These are phyloP conservation scores for Debaryomyces fabryi DNA, from an alignment of 1,139 yeast genomes.

Conservation along the genomic window DNA sequence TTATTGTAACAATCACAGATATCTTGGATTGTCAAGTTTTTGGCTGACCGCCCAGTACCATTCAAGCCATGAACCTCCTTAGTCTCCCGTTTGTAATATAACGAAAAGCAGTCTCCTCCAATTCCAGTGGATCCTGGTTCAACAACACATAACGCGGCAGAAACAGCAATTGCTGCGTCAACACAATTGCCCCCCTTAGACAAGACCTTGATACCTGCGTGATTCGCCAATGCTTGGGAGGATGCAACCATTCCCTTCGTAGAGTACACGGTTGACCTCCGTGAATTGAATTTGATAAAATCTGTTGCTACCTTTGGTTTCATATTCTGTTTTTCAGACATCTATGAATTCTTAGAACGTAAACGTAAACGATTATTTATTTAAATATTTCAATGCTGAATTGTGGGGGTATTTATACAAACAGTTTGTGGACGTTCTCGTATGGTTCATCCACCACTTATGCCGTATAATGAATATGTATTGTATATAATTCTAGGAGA, in stretches of 20 bases:
- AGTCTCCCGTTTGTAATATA: conserved; percentile 55
- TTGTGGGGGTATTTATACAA: conserved; percentile 1
- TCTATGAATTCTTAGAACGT: background rate
- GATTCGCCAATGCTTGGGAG: conserved; percentile 75
- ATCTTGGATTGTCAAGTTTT: conserved; percentile 50
- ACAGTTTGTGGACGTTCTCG: background rate
- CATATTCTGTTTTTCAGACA: background rate
- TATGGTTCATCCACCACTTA: background rate
- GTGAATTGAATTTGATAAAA: conserved; percentile 45
- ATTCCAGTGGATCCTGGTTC: conserved; percentile 83
- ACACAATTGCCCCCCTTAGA: conserved; percentile 80
- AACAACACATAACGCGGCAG: conserved; percentile 71
- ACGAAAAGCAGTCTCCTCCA: conserved; percentile 81
- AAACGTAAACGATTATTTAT: background rate
- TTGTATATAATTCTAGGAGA: background rate
- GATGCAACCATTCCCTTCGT: conserved; percentile 75
- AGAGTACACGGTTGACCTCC: conserved; percentile 80
- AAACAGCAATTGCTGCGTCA: conserved; percentile 77
- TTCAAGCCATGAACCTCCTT: conserved; percentile 66
- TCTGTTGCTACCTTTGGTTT: background rate
- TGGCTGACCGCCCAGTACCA: conserved; percentile 77
- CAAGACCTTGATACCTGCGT: conserved; percentile 70
- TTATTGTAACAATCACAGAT: conserved; percentile 44
- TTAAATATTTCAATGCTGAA: background rate
- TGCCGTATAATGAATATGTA: background rate